Percentiles rank a stretch among this genome's conserved stretches.
These are phyloP conservation scores for Populus hybrid DNA, from an alignment of 441 rosid species.

Conservation along the genomic window DNA sequence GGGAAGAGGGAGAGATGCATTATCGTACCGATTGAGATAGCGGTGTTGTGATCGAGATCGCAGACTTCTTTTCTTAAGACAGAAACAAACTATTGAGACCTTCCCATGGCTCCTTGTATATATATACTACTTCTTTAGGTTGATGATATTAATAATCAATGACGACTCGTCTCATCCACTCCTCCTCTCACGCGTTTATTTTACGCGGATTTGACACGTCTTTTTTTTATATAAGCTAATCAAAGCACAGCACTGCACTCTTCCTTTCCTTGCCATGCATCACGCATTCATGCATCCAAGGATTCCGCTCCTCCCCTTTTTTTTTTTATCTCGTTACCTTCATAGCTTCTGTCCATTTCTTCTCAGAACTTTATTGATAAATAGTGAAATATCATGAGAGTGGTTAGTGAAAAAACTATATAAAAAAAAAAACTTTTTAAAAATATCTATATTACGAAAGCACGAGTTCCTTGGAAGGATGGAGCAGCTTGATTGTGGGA, in stretches of 20 bases:
- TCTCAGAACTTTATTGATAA: too few species aligned
- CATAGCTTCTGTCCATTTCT: too few species aligned
- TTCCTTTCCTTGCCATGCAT: too few species aligned
- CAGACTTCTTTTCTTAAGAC: not conserved
- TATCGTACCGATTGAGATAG: not conserved
- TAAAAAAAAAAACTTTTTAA: too few species aligned
- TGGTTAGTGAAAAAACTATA: too few species aligned
- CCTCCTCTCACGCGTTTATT: constrained; percentile 1
- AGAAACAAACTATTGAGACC: not conserved
- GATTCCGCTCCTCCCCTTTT: too few species aligned
- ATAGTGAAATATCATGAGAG: too few species aligned
- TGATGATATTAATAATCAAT: not conserved
- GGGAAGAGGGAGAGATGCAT: not conserved
- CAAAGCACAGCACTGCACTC: too few species aligned
- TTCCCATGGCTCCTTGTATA: not conserved
- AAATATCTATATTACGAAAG: too few species aligned
- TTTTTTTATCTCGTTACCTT: too few species aligned
- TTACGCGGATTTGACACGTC: constrained; percentile 14
- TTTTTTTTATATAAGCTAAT: too few species aligned
- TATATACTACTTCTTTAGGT: not conserved
- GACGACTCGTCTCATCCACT: not conserved
- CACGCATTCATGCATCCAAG: too few species aligned
- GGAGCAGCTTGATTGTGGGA: not conserved
- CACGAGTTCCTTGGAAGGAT: not conserved
- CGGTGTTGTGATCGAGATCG: not conserved